Conservation (phyloP, 2,329 filamentous ascomycete species). For the Hypoxylon rubiginosum region DNA sequence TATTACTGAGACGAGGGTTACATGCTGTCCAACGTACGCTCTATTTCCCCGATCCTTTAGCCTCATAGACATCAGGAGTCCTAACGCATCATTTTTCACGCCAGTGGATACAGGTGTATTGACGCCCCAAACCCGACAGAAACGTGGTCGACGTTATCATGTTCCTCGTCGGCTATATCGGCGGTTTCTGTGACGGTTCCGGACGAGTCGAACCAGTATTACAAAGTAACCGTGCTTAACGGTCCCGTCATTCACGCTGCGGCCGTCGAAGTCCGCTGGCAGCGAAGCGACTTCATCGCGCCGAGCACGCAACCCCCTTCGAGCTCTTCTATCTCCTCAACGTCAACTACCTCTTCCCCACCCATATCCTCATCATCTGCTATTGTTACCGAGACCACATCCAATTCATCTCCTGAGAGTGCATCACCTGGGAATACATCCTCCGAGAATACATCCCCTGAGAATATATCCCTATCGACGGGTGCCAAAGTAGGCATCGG, state of each 20-base stretch:
- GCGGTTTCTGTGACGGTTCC: slow-evolving; percentile 22
- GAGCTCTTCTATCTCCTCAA: neutral
- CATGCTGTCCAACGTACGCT: slow-evolving; percentile 32
- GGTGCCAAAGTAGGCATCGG: slow-evolving; percentile 9
- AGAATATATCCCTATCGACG: neutral
- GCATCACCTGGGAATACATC: too few relatives aligned
- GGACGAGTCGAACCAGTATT: slow-evolving; percentile 20
- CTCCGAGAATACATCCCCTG: neutral
- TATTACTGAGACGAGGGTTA: slow-evolving; percentile 26
- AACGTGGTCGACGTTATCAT: slow-evolving; percentile 33
- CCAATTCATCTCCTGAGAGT: too few relatives aligned
- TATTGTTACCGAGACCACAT: neutral
- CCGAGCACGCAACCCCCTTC: slow-evolving; percentile 1
- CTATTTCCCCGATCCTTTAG: neutral
- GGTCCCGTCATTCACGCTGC: slow-evolving; percentile 22
- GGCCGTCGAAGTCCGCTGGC: slow-evolving; percentile 25
- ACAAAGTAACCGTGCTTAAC: slow-evolving; percentile 15
- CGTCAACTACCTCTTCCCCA: neutral
- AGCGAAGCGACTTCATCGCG: slow-evolving; percentile 22
- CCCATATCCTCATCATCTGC: neutral
- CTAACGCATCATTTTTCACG: neutral
- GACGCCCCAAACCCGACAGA: slow-evolving; percentile 6
- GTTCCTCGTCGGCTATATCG: slow-evolving; percentile 3
- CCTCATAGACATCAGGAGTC: neutral
- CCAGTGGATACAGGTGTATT: slow-evolving; percentile 23